A percentile compares a stretch with the other conserved stretches of the same genome.
Evolutionary conservation across 2,329 filamentous ascomycete species (phyloP).

Genomic region (Camillea tinctor): DNA sequence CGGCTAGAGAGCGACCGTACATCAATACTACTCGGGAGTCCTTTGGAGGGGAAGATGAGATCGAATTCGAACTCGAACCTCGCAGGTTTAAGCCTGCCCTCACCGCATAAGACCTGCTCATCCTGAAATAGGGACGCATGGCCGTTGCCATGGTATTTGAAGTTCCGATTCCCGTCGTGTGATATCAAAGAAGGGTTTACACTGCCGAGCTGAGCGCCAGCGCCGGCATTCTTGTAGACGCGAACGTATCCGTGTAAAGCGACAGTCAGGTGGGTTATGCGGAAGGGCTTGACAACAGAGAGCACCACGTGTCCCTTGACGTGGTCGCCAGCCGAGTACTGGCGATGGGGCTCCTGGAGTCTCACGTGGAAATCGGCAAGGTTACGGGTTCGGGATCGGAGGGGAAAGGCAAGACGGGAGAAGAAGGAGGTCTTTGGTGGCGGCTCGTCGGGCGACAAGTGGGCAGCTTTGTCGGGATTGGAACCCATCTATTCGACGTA

Average conservation of each 20-base stretch:
- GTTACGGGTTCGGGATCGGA: constrained; percentile 58
- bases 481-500: constrained; percentile 46
- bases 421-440: constrained; percentile 47
- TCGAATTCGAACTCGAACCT: constrained; percentile 80
- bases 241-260: constrained; percentile 76
- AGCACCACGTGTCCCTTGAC: constrained; percentile 72
- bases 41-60: constrained; percentile 65
- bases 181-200: constrained; percentile 42
- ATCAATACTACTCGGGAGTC: constrained; percentile 88
- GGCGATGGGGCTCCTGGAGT: constrained; percentile 73
- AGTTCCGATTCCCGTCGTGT: constrained; percentile 36
- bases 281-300: constrained; percentile 69
- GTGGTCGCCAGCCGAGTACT: constrained; percentile 72
- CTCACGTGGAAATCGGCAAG: constrained; percentile 77
- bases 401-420: constrained; percentile 51
- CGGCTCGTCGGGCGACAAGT: constrained; percentile 39
- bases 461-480: constrained; percentile 39
- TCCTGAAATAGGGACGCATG: constrained; percentile 81
- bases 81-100: constrained; percentile 71
- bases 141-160: constrained; percentile 70
- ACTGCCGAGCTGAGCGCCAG: constrained; percentile 48
- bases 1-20: constrained; percentile 51
- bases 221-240: constrained; percentile 69
- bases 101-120: constrained; percentile 75
- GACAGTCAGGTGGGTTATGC: constrained; percentile 78